Evolutionary conservation across 768 basidiomycete genomes (phyloP).

Genomic region (Sporobolomyces pararoseus): DNA sequence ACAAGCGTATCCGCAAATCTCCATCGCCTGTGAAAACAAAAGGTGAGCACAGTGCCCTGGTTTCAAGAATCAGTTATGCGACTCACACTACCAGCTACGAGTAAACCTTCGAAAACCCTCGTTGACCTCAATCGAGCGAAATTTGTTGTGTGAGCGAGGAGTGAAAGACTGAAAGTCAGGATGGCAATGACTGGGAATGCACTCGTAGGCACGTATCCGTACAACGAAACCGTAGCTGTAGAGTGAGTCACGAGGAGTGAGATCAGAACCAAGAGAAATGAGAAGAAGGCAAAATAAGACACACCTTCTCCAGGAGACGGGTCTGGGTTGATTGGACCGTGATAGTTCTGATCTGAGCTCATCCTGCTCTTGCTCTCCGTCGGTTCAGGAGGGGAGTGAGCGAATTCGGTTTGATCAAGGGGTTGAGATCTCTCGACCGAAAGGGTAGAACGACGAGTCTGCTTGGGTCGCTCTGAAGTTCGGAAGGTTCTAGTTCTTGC

Average conservation of each 20-base stretch:
- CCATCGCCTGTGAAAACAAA: conserved; percentile 8
- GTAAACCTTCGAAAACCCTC: conserved; percentile 9
- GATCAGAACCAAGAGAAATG: background rate
- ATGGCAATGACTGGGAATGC: conserved; percentile 20
- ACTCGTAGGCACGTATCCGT: conserved; percentile 19
- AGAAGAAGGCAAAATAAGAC: background rate
- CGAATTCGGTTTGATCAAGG: background rate
- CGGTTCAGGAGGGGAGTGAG: background rate
- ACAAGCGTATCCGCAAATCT: conserved; percentile 25
- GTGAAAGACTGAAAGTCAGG: conserved; percentile 17
- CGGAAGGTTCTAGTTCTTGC: background rate
- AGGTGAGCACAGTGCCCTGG: background rate
- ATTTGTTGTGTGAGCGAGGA: conserved; percentile 19
- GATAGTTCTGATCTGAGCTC: conserved; percentile 5
- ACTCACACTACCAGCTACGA: conserved; percentile 24
- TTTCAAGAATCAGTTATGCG: background rate
- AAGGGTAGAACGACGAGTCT: no score
- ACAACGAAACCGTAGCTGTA: conserved; percentile 16
- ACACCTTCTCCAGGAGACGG: conserved; percentile 13
- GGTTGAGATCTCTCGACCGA: background rate
- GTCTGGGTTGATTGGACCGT: conserved; percentile 25
- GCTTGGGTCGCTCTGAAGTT: no score
- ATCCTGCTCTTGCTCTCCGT: background rate
- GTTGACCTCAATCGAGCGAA: background rate
- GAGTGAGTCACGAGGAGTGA: background rate